phyloP scores from a whole-genome alignment of 139 green algal species.

The Chlamydomonas schloesseri region DNA sequence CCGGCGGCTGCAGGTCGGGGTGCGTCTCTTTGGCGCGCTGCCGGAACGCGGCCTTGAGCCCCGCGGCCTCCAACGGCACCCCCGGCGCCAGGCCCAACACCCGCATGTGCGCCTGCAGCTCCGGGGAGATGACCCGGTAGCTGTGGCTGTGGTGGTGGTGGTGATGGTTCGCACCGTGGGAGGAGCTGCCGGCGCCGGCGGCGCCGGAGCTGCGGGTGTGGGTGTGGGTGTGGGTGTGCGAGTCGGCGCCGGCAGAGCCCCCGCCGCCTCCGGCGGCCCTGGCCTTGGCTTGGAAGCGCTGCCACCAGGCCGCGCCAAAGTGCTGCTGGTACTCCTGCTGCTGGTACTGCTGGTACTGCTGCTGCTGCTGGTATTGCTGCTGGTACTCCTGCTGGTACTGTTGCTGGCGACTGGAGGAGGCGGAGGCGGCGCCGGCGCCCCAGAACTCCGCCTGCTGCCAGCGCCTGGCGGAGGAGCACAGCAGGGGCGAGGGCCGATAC shows the following conservation, averaged over 20 bases:
- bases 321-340: neutral
- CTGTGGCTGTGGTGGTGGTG: constrained; percentile 1
- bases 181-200: neutral
- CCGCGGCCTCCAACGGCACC: neutral
- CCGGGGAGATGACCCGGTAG: too few species aligned
- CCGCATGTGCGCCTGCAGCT: constrained; percentile 1
- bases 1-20: constrained; percentile 20
- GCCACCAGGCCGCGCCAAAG: constrained; percentile 38
- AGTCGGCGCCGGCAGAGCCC: neutral
- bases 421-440: neutral
- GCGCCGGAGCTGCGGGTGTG: neutral
- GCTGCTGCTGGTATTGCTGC: neutral
- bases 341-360: neutral
- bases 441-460: neutral
- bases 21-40: constrained; percentile 19
- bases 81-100: neutral
- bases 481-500: too few species aligned
- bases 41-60: constrained; percentile 36
- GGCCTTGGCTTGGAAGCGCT: constrained; percentile 18
- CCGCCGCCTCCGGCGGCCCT: neutral
- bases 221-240: too few species aligned
- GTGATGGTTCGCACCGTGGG: neutral
- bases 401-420: neutral
- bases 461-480: too few species aligned
- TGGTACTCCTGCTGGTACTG: neutral